These are phyloP conservation scores for Fusarium fujikuroi DNA, from an alignment of 2,329 filamentous ascomycete genomes.

Conservation along the genomic window DNA sequence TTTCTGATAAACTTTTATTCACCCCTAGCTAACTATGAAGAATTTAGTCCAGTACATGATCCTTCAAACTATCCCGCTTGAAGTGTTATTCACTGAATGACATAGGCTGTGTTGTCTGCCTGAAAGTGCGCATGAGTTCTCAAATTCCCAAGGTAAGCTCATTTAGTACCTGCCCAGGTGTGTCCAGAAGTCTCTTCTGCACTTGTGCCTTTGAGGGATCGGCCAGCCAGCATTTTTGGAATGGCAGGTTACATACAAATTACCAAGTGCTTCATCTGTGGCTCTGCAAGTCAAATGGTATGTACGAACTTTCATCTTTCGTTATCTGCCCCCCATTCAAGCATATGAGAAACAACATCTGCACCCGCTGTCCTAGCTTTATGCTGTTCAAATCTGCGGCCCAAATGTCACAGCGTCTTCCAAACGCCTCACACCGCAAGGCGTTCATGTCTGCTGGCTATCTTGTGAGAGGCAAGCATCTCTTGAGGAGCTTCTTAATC, in stretches of 20 bases:
- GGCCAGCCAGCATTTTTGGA: not conserved
- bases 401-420: not conserved
- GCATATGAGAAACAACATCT: not conserved
- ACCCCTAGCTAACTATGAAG: not conserved
- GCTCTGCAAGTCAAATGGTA: conserved; percentile 11
- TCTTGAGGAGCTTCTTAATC: conserved; percentile 8
- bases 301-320: conserved; percentile 10
- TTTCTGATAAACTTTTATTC: not conserved
- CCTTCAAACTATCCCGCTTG: not conserved
- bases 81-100: conserved; percentile 20
- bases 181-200: not conserved
- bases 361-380: not conserved
- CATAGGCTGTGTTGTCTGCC: conserved; percentile 21
- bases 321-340: not conserved
- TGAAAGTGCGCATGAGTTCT: conserved; percentile 46
- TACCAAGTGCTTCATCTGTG: not conserved
- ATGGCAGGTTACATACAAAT: not conserved
- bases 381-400: not conserved
- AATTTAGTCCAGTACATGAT: conserved; percentile 14
- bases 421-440: not conserved
- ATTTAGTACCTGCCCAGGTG: not conserved
- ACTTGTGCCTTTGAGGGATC: not conserved
- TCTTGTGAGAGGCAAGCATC: conserved; percentile 5
- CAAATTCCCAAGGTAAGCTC: conserved; percentile 47
- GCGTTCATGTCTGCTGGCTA: not conserved